Percentiles rank a stretch among this genome's conserved stretches.
Conservation (phyloP, 495 filamentous ascomycete genomes). For the Usnea hakonensis region DNA sequence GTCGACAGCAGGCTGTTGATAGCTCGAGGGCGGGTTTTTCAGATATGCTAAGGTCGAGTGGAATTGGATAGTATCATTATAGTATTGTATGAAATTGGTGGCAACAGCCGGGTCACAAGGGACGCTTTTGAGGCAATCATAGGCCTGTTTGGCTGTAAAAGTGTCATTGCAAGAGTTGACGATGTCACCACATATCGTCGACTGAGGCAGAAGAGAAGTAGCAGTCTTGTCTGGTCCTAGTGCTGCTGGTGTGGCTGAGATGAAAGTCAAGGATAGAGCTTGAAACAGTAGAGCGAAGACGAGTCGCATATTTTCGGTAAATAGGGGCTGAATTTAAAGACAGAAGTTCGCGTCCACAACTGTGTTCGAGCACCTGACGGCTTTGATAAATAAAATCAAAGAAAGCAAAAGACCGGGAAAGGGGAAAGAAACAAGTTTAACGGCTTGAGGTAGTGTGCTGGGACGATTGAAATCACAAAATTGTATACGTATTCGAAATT, state of each 20-base stretch:
- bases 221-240: background rate
- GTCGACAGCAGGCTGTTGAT: constrained; percentile 47
- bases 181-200: constrained; percentile 16
- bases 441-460: too few species aligned
- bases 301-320: background rate
- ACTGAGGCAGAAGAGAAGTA: constrained; percentile 6
- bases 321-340: too few species aligned
- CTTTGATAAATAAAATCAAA: too few species aligned
- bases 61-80: constrained; percentile 48
- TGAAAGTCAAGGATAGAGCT: constrained; percentile 3
- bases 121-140: constrained; percentile 45
- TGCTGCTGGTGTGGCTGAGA: background rate
- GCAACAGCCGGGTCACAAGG: constrained; percentile 46
- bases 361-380: too few species aligned
- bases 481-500: too few species aligned
- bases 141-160: constrained; percentile 35
- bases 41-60: constrained; percentile 49
- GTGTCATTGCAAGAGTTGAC: constrained; percentile 6
- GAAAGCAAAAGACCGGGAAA: too few species aligned
- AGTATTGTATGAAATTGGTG: constrained; percentile 43
- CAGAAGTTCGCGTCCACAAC: too few species aligned
- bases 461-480: too few species aligned
- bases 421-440: too few species aligned
- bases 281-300: background rate
- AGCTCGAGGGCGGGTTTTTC: constrained; percentile 47